Evolutionary conservation across 805 yeast species (phyloP).

Genomic region (Ogataea methylovora): DNA sequence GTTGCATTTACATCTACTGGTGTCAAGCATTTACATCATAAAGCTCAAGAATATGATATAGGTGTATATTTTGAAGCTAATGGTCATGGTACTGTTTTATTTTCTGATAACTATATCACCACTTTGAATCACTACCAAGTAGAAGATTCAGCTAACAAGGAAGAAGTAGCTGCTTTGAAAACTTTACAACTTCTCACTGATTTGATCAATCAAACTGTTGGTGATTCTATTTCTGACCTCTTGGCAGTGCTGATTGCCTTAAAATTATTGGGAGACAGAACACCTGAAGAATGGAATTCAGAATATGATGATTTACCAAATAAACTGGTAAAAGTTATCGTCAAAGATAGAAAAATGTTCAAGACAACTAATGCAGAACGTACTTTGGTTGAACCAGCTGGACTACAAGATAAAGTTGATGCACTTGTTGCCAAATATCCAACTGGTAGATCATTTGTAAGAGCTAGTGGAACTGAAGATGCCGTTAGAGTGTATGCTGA

Average conservation of each 20-base stretch:
- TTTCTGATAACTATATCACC: constrained; percentile 46
- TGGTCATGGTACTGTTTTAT: constrained; percentile 97
- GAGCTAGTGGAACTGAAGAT: constrained; percentile 97
- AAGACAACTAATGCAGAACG: constrained; percentile 90
- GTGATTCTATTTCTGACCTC: constrained; percentile 94
- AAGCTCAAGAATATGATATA: constrained; percentile 74
- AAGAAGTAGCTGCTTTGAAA: constrained; percentile 43
- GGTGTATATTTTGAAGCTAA: constrained; percentile 98
- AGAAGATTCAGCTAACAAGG: constrained; percentile 31
- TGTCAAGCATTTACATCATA: constrained; percentile 93
- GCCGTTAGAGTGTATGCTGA: constrained; percentile 96
- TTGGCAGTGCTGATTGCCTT: constrained; percentile 67
- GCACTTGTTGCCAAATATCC: constrained; percentile 44
- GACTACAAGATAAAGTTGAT: constrained; percentile 71
- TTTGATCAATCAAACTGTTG: constrained; percentile 94
- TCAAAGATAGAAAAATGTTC: constrained; percentile 72
- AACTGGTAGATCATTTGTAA: constrained; percentile 79
- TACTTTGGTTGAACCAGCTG: constrained; percentile 64
- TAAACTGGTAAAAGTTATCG: constrained; percentile 70
- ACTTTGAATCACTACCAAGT: constrained; percentile 27
- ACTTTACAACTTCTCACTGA: constrained; percentile 55
- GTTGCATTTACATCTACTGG: constrained; percentile 92
- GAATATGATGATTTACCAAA: constrained; percentile 85
- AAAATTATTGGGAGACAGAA: constrained; percentile 26
- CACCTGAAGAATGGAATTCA: constrained; percentile 66